A percentile compares a stretch with the other conserved stretches of the same genome.
Evolutionary conservation across 306 rosid species (phyloP).

Genomic region (Cotoneaster glaucophyllus): DNA sequence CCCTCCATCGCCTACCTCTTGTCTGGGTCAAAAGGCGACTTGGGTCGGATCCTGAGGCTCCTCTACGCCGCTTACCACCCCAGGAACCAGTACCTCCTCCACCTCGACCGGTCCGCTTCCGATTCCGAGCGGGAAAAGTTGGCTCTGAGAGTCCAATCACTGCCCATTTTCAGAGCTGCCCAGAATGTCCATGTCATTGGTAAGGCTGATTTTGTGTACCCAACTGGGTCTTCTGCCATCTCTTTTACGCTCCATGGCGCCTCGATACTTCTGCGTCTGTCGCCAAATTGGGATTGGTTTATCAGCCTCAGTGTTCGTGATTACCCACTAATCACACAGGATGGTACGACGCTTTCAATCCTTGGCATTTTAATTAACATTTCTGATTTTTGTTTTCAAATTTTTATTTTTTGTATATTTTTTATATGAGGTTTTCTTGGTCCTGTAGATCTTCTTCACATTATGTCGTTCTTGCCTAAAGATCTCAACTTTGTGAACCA

Average conservation of each 20-base stretch:
- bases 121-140: constrained; percentile 51
- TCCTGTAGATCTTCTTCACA: constrained; percentile 81
- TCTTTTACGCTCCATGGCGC: constrained; percentile 78
- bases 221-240: constrained; percentile 59
- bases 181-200: constrained; percentile 77
- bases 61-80: constrained; percentile 65
- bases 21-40: constrained; percentile 58
- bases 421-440: constrained; percentile 29
- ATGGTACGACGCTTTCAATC: constrained; percentile 41
- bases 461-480: constrained; percentile 81
- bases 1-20: constrained; percentile 73
- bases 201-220: constrained; percentile 65
- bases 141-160: constrained; percentile 51
- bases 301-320: constrained; percentile 52
- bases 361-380: background rate
- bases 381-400: background rate
- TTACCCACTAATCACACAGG: constrained; percentile 86
- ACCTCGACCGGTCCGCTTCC: constrained; percentile 67
- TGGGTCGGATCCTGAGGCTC: constrained; percentile 49
- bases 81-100: constrained; percentile 74
- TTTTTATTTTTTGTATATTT: background rate
- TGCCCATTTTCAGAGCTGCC: constrained; percentile 72
- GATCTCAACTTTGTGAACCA: constrained; percentile 83
- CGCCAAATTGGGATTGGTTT: constrained; percentile 86
- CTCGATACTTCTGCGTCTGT: constrained; percentile 60